Conservation (phyloP, 768 basidiomycete genomes). For the Trametes maxima region DNA sequence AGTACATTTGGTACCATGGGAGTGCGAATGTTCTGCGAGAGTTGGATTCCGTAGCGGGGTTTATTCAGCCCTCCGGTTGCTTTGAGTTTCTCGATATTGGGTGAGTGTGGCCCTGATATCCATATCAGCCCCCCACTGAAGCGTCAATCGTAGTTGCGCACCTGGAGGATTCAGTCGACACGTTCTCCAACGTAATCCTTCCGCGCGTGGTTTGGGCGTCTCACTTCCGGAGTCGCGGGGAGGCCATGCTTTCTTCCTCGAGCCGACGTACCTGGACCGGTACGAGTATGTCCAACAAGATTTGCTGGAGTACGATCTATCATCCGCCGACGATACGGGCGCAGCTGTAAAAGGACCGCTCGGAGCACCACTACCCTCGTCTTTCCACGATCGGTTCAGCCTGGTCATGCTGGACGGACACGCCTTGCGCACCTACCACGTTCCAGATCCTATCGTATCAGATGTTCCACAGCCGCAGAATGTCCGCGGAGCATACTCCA, state of each 20-base stretch:
- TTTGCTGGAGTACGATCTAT: constrained; percentile 1
- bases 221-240: constrained; percentile 1
- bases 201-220: constrained; percentile 3
- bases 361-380: neutral
- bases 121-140: neutral
- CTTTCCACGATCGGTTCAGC: neutral
- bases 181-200: neutral
- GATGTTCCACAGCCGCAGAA: neutral
- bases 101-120: neutral
- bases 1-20: neutral
- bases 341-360: neutral
- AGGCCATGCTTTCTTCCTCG: neutral
- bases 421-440: neutral
- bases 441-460: neutral
- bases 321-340: neutral
- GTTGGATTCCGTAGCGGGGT: neutral
- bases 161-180: constrained; percentile 6
- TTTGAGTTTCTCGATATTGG: neutral
- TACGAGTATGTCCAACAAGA: neutral
- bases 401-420: constrained; percentile 4
- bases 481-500: neutral
- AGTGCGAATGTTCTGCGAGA: neutral
- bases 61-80: neutral
- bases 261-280: neutral
- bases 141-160: neutral